Conservation (phyloP, 768 basidiomycete species). For the Lentinula detonsa region DNA sequence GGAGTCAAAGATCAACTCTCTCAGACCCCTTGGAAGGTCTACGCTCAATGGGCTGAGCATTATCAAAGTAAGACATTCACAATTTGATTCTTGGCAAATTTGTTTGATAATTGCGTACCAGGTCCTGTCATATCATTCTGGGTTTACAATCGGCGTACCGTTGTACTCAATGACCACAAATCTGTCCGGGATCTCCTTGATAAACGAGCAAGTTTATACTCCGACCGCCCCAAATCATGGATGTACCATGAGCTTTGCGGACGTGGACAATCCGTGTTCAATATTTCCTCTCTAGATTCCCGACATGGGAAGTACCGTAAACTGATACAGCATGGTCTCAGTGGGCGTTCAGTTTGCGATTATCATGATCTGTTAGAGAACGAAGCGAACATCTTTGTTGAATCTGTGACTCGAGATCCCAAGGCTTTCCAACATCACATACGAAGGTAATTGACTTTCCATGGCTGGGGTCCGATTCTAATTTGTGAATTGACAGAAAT, state of each 20-base stretch:
- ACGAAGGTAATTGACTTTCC: slow-evolving; percentile 22
- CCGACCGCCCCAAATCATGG: slow-evolving; percentile 43
- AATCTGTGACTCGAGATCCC: slow-evolving; percentile 24
- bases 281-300: slow-evolving; percentile 31
- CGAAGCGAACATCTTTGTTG: slow-evolving; percentile 27
- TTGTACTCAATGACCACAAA: slow-evolving; percentile 42
- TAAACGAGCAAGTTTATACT: slow-evolving; percentile 45
- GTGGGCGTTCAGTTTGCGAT: slow-evolving; percentile 24
- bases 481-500: slow-evolving; percentile 19
- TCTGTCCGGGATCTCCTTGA: slow-evolving; percentile 45
- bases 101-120: slow-evolving; percentile 6
- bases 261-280: slow-evolving; percentile 35
- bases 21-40: slow-evolving; percentile 7
- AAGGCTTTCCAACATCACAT: slow-evolving; percentile 27
- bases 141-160: slow-evolving; percentile 34
- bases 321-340: slow-evolving; percentile 31
- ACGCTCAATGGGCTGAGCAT: slow-evolving; percentile 9
- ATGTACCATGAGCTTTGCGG: slow-evolving; percentile 39
- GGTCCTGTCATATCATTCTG: slow-evolving; percentile 44
- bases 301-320: slow-evolving; percentile 35
- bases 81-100: neutral
- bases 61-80: slow-evolving; percentile 6
- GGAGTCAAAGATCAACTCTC: slow-evolving; percentile 4
- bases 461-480: too few relatives aligned
- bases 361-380: slow-evolving; percentile 30